phyloP scores from a whole-genome alignment of 306 rosid genomes.

The Ormosia semicastrata region DNA sequence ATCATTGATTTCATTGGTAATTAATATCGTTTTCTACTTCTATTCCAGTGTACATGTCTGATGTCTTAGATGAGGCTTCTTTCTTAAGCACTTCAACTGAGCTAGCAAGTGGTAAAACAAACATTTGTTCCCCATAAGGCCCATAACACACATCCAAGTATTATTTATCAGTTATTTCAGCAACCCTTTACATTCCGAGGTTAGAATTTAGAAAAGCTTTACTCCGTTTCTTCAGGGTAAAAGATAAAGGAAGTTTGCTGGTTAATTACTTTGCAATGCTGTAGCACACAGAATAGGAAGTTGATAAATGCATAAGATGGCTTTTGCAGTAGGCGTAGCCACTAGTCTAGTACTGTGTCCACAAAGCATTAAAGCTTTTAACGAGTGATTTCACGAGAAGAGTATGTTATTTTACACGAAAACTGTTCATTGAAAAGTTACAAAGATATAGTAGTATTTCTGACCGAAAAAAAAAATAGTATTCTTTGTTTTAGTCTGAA shows the following conservation, averaged over 20 bases:
- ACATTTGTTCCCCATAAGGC: not conserved
- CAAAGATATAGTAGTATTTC: too few species aligned
- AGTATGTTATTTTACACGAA: too few species aligned
- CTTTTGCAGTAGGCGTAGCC: not conserved
- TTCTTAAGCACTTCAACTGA: not conserved
- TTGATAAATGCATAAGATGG: not conserved
- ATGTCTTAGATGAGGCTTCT: not conserved
- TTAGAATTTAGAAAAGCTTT: not conserved
- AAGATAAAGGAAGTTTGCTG: not conserved
- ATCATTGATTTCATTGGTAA: conserved; percentile 43
- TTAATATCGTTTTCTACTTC: not conserved
- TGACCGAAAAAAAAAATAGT: too few species aligned
- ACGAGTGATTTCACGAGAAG: too few species aligned
- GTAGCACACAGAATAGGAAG: not conserved
- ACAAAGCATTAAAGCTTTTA: not conserved
- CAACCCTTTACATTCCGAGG: not conserved
- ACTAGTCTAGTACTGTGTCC: not conserved
- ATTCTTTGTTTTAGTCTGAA: too few species aligned
- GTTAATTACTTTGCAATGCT: not conserved
- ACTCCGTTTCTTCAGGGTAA: not conserved
- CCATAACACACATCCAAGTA: not conserved
- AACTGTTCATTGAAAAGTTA: too few species aligned
- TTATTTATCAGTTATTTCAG: not conserved
- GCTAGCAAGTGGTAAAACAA: not conserved
- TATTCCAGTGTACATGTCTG: not conserved